Evolutionary conservation across 257 asterid genomes (phyloP).

Genomic region (Solanum ossicruentum): DNA sequence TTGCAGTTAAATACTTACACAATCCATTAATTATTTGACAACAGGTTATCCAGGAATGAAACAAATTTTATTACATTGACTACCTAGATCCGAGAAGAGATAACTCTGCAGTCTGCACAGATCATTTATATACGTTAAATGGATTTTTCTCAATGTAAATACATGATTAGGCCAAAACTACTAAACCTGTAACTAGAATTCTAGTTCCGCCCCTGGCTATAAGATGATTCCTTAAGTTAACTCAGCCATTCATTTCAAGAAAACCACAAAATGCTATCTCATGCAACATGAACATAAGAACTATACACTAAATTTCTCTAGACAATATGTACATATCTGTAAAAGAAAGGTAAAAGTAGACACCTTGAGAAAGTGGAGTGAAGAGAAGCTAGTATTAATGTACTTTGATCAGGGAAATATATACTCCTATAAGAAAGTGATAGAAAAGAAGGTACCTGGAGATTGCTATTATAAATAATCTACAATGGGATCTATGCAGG

Average conservation of each 20-base stretch:
- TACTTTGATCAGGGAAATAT: background rate
- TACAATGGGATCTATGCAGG: background rate
- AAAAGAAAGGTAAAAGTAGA: background rate
- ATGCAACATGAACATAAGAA: background rate
- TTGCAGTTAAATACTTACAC: background rate
- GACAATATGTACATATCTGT: background rate
- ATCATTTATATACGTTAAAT: background rate
- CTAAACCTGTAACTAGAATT: background rate
- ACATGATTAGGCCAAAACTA: background rate
- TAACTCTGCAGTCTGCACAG: background rate
- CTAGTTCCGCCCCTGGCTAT: background rate
- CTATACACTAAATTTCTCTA: background rate
- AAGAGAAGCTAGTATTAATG: background rate
- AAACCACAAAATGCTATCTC: background rate
- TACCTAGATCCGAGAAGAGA: background rate
- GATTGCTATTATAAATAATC: background rate
- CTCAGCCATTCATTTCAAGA: background rate
- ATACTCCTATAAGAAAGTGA: background rate
- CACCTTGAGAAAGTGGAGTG: background rate
- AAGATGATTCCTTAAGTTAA: background rate
- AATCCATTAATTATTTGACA: background rate
- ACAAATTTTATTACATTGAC: background rate
- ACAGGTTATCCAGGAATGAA: background rate
- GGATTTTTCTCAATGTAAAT: background rate
- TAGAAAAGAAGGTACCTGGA: background rate